Conservation (phyloP, 164 flowering plant species). For the Paratinospora sagittata region DNA sequence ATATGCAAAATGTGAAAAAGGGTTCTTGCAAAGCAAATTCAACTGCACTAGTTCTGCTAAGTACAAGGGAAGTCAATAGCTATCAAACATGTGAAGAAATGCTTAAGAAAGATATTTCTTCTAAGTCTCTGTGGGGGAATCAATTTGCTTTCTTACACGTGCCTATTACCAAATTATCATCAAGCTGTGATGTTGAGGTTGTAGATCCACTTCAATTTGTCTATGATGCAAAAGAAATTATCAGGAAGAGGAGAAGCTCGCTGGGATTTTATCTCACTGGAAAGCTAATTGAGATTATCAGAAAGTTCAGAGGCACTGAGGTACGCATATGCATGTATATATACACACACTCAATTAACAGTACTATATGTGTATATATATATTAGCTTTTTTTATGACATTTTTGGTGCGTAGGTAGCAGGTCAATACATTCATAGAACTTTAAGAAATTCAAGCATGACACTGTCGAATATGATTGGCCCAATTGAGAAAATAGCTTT, state of each 20-base stretch:
- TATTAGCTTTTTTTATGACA: no score
- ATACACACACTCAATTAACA: no score
- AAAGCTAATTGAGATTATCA: conserved; percentile 24
- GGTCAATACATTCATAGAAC: conserved; percentile 26
- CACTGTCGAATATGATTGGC: conserved; percentile 40
- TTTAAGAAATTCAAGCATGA: conserved; percentile 34
- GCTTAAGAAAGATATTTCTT: conserved; percentile 16
- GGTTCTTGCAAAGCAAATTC: conserved; percentile 17
- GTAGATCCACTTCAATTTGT: conserved; percentile 33
- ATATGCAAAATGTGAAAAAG: conserved; percentile 31
- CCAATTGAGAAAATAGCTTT: conserved; percentile 39
- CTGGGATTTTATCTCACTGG: conserved; percentile 34
- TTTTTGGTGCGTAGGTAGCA: no score
- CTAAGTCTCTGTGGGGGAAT: conserved; percentile 26
- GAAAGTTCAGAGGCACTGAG: conserved; percentile 42
- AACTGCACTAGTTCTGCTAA: conserved; percentile 52
- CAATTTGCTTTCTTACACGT: conserved; percentile 28
- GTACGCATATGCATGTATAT: no score
- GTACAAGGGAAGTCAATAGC: conserved; percentile 35
- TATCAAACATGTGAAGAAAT: conserved; percentile 37
- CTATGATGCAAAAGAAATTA: conserved; percentile 22
- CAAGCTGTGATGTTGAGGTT: neutral
- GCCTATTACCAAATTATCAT: conserved; percentile 12
- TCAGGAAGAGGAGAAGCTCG: conserved; percentile 32
- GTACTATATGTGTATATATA: no score